A percentile compares a stretch with the other conserved stretches of the same genome.
Evolutionary conservation across 352 stramenopile species (phyloP).

Genomic region (Globisporangium middletonii): DNA sequence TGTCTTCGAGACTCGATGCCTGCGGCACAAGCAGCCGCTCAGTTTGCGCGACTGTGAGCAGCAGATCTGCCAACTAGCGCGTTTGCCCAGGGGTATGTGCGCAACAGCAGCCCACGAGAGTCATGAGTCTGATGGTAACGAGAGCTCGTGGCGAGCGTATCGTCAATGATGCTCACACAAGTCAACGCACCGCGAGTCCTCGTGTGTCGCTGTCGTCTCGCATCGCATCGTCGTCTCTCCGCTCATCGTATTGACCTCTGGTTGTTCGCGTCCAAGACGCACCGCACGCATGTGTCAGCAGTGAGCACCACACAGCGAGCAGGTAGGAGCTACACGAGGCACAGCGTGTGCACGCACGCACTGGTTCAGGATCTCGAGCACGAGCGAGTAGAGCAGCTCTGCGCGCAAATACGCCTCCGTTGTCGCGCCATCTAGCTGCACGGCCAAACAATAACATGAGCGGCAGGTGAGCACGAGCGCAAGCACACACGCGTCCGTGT

Average conservation of each 20-base stretch:
- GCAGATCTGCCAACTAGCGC: constrained; percentile 15
- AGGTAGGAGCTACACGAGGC: neutral
- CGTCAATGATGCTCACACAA: neutral
- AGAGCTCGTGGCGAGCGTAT: neutral
- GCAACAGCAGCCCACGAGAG: neutral
- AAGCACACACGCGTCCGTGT: too few species aligned
- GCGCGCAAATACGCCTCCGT: constrained; percentile 27
- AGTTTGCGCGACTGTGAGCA: constrained; percentile 24
- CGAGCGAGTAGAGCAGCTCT: constrained; percentile 26
- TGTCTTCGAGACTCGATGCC: neutral
- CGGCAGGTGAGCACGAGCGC: too few species aligned
- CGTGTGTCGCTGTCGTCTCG: constrained; percentile 8
- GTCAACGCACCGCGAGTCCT: constrained; percentile 5
- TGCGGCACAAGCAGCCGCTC: constrained; percentile 19
- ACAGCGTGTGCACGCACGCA: neutral
- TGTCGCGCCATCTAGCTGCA: constrained; percentile 5
- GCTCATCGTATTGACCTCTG: constrained; percentile 2
- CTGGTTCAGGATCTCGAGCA: constrained; percentile 23
- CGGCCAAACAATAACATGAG: neutral
- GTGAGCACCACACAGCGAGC: neutral
- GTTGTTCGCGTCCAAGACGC: neutral
- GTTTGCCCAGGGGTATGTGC: neutral
- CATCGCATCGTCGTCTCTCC: neutral
- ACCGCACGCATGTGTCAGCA: neutral
- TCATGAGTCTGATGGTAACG: too few species aligned